Base-by-base conservation (phyloP, 2,329 filamentous ascomycete genomes). In the Pestalotiopsis sp. region DNA sequence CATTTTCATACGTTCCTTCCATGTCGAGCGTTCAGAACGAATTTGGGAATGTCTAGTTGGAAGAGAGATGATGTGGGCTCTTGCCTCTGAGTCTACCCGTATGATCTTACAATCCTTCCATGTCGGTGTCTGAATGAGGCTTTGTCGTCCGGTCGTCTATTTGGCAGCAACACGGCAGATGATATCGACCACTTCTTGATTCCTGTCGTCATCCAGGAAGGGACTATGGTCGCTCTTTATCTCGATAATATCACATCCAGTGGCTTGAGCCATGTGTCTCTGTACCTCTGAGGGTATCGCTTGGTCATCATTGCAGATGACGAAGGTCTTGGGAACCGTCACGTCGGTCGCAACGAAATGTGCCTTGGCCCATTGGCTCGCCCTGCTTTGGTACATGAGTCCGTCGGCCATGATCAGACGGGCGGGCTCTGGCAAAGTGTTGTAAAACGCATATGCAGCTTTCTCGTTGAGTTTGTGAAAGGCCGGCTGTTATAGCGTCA, bases 241-340 rank as follows among this genome's bases (percentile, higher is more conserved):
- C 66, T 72, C 71, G 7, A 74, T 65, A 2, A 73, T 57, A n/a
- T 67, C 64, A 31, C 68, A 71, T 13, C 68, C 68, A 14, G 66
- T 67, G 7, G 65, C 62, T 38, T 69, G 25, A 11, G 74, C 76
- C 71, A 77, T 71, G 2, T 57, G 68, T 25, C 70, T 39, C 23
- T 78, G 76, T 1, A 69, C 72, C 14, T 69, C 58, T 6, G 70
- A 25, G 0, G 75, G 74, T 20, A 78, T 65, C 0, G 66, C 38
- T 0, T 67, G 41, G 57, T 79, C 77, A 2, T 73, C 58, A 6
- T 71, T 71, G 23, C 76, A 77, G 7, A 72, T 69, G 7, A 79
- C 67, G 14, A 77, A 79, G 0, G 75, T 78, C 66, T 72, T 77
- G 0, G 73, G 70, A 0, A 72, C 72, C 1, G 57, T 49, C 5